Evolutionary conservation across 108 stramenopile genomes (phyloP), one percentile per base, ranked within the genome.

Genomic region (Nitzschia inconspicua): DNA sequence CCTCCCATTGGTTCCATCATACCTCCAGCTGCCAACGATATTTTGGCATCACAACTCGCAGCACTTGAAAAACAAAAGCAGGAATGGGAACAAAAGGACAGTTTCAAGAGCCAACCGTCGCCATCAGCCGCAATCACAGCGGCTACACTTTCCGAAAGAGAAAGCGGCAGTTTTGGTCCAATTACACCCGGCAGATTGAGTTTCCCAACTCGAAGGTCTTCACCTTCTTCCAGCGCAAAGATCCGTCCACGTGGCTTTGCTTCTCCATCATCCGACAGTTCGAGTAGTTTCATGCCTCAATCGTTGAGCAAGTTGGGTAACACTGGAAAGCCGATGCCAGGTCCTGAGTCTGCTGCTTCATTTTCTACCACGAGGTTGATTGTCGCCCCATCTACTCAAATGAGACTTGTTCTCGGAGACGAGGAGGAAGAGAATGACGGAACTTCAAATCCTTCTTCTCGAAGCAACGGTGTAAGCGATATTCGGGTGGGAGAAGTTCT

Each of bases 191-290:
- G 16, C n/a, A 27, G 59, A 43, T 37, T 43, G 26, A 52, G 53
- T 8, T 59, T 43, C 9, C 48, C 54, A n/a, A 22, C 68, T 1
- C 71, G 66, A 31, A 58, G 69, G 35, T 72, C 84, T 30, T 64
- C 82, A 22, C 84, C 91, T 3, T 63, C 68, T 44, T 93, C 88
- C 24, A 60, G 55, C 14, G 80, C 77, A 7, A 82, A 80, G 66
- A 82, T 92, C 60, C 81, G 86, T 14, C 91, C 91, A 24, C 71
- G 87, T 31, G 91, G 91, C 19, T 88, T 85, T 63, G 72, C 82
- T 52, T 74, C 52, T 42, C 69, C 52, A 66, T 51, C 67, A 42
- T 47, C 60, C 0, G 53, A 54, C 2, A 22, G 58, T 19, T 39
- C 18, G n/a, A 20, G 9, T 1, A 54, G 8, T 18, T 18, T 29